A percentile compares a stretch with the other conserved stretches of the same genome.
These are phyloP conservation scores for Clarireedia monteithiana DNA, from an alignment of 2,329 filamentous ascomycete species.

Conservation along the genomic window DNA sequence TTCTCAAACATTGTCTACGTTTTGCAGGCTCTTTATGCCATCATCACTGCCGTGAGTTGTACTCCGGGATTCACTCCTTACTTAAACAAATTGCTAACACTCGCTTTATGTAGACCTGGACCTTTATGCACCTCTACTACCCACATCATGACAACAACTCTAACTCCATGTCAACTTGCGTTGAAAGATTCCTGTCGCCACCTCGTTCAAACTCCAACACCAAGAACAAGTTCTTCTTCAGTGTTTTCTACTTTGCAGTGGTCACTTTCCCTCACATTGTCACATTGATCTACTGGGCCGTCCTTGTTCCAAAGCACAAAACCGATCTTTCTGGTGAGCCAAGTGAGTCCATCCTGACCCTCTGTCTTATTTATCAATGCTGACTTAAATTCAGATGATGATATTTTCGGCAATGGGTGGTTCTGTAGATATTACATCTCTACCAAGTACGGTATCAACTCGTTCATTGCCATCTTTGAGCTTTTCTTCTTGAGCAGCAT, in stretches of 20 bases:
- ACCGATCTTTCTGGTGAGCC: slow-evolving; percentile 19
- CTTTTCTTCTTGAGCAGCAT: slow-evolving; percentile 28
- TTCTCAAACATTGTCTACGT: slow-evolving; percentile 26
- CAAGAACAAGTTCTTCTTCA: slow-evolving; percentile 25
- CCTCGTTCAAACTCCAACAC: slow-evolving; percentile 18
- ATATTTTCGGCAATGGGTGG: slow-evolving; percentile 19
- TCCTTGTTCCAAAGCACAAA: slow-evolving; percentile 23
- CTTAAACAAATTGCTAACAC: not conserved
- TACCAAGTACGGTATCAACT: slow-evolving; percentile 23
- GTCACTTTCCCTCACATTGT: slow-evolving; percentile 26
- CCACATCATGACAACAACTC: slow-evolving; percentile 20
- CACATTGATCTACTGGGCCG: slow-evolving; percentile 25
- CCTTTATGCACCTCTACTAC: slow-evolving; percentile 29
- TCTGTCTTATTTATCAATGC: not conserved
- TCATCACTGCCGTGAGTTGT: slow-evolving; percentile 25
- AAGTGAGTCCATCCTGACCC: slow-evolving; percentile 9
- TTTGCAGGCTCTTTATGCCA: slow-evolving; percentile 26
- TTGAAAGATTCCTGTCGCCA: slow-evolving; percentile 22
- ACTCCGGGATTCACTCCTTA: not conserved
- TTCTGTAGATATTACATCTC: slow-evolving; percentile 22
- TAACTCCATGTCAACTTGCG: slow-evolving; percentile 6
- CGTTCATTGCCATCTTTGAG: slow-evolving; percentile 27
- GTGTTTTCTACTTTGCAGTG: slow-evolving; percentile 28
- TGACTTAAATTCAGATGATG: slow-evolving; percentile 14
- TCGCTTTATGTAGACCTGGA: slow-evolving; percentile 23